Evolutionary conservation across 257 asterid species (phyloP), one percentile per base, ranked within the genome.

Genomic region (Solanum peruvianum): DNA sequence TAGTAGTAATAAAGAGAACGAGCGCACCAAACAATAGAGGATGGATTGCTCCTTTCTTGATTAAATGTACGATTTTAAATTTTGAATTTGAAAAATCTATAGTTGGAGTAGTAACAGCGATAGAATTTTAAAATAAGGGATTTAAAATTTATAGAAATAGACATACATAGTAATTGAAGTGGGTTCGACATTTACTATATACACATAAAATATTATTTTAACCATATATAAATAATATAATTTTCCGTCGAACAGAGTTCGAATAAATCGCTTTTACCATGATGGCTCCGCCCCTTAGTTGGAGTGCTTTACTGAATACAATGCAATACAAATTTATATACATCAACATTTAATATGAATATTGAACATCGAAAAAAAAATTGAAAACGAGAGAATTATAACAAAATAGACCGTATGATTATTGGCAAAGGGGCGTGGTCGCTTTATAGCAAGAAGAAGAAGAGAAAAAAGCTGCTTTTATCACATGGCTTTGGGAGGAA

Each of bases 331-430:
- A n/a, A n/a, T 62, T 62, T 0, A 62, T n/a, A n/a, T 11, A 62
- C 11, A 11, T 23, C 0, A 1, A 23, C 10, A n/a, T 12, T 9
- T 11, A 10, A 23, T 11, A 62, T 4, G 0, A 62, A 62, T n/a
- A 62, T 9, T 2, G 11, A 62, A 62, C 3, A 10, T 2, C 16
- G 5, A n/a, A 2, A 0, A 1, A 15, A 18, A 87, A 75, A 85
- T 62, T 1, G 31, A 41, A 78, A 90, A 86, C 87, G 60, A 49
- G n/a, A n/a, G 31, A 95, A 92, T 93, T 78, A 92, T 93, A 90
- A 87, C 85, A 89, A 93, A 92, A 94, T 90, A 91, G 98, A 95
- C 94, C 93, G 87, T 85, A 95, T 94, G 94, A 95, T 95, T 94
- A 95, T 88, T 87, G 89, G 92, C 92, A 91, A 94, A 92, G 88